Percentiles rank a stretch among this genome's conserved stretches.
Conservation (phyloP, 768 basidiomycete genomes). For the Harrya chromipes region DNA sequence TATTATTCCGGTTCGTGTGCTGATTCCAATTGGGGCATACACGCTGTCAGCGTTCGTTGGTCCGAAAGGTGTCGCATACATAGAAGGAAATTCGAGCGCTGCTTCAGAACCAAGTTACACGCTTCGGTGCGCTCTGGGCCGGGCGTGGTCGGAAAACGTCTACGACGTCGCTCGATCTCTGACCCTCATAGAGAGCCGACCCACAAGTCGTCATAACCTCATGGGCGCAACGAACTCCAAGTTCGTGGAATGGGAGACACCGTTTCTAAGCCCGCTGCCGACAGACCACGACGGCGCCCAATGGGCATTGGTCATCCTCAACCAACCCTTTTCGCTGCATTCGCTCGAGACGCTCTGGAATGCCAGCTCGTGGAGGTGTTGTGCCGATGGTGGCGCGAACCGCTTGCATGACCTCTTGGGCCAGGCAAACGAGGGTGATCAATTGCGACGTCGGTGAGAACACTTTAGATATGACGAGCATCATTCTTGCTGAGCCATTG, state of each 20-base stretch:
- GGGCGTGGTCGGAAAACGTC: neutral
- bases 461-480: neutral
- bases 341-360: constrained; percentile 65
- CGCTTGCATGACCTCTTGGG: constrained; percentile 60
- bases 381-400: constrained; percentile 90
- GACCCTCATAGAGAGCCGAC: neutral
- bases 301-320: constrained; percentile 79
- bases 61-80: no score
- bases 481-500: neutral
- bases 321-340: constrained; percentile 73
- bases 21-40: constrained; percentile 2
- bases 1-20: constrained; percentile 1
- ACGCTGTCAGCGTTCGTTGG: neutral
- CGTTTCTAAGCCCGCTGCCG: constrained; percentile 23
- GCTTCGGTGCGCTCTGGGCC: neutral
- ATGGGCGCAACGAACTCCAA: constrained; percentile 3
- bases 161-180: neutral
- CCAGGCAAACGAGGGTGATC: constrained; percentile 2
- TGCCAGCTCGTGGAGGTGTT: constrained; percentile 51
- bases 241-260: constrained; percentile 22
- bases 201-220: neutral
- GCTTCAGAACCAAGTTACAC: neutral
- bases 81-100: constrained; percentile 16
- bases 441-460: constrained; percentile 16
- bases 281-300: neutral